Evolutionary conservation across 768 basidiomycete genomes (phyloP), one percentile per base, ranked within the genome.

Genomic region (Lactarius psammicola): DNA sequence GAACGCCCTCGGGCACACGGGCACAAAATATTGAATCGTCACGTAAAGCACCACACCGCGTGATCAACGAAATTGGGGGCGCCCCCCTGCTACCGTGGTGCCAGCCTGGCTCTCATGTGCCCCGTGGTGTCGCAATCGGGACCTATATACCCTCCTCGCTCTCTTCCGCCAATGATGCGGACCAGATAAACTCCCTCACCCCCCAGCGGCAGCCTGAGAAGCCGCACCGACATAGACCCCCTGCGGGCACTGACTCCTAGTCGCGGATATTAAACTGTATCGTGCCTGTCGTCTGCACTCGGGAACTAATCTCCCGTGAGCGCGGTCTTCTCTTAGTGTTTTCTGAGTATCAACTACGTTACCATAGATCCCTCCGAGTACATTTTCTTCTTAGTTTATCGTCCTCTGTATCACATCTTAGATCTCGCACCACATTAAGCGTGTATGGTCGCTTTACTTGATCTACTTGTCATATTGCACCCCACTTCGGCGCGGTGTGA

Each of bases 181-280:
- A 34, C 69, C 31, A 56, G 40, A 4, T 59, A 58, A 44, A 58
- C 69, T 2, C 68, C 69, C 33, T 62, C 69, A 5, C 69, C 69
- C 15, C 62, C 68, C 55, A n/a, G 63, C 42, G 56, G 68, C 44
- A 57, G n/a, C n/a, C n/a, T n/a, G n/a, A n/a, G 64, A 60, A 28
- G 15, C 57, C 63, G 63, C 38, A 34, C 55, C 56, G 33, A 54
- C 55, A 56, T 56, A 30, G 70, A 62, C n/a, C 62, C 68, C 51
- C 62, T 18, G 42, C 42, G 13, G 57, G 60, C 34, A 40, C 59
- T 64, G 56, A 65, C 15, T 56, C 26, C 36, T 8, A 58, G n/a
- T 30, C 59, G 58, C 62, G 58, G 64, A 63, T 66, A 69, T 64
- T 70, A 68, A 69, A 54, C 68, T 23, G 31, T 62, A 49, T 60